Evolutionary conservation across 129 eudicot species (phyloP), one percentile per base, ranked within the genome.

Genomic region (Logfia minima): DNA sequence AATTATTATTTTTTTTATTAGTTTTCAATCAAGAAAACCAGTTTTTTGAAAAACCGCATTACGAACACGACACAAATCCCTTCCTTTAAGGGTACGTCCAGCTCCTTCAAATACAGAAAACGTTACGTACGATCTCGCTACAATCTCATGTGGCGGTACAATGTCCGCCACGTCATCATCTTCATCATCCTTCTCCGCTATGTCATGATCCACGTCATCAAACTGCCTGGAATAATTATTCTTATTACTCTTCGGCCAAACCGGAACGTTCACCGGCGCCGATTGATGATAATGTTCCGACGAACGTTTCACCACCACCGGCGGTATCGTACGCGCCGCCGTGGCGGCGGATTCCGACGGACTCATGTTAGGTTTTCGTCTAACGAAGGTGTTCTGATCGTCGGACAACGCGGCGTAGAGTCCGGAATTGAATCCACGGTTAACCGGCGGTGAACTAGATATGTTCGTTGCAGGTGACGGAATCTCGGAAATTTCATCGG

Each of bases 111-210:
- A 85, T 58, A 93, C 96, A 48, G 98, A 93, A 84, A 90, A 88
- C 34, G 96, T 86, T 84, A 85, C 92, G 75, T 88, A 92, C 78
- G 96, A 90, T 76, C 92, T 84, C 55, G 96, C 96, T 52, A 88
- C 96, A 65, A 88, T 88, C 92, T 88, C 96, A 79, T 93, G 98
- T 24, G 96, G 98, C 43, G 98, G 98, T 65, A 90, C 85, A 89
- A 88, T 88, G 60, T 78, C 91, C n/a, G 43, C 43, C 41, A 65
- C 91, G 16, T 85, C 86, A 0, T 72, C 88, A 10, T 85, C 91
- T 26, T 72, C 86, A 21, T 79, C 93, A 34, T 45, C 72, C 92
- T 3, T 66, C 87, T 56, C 45, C 45, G 43, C 79, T 66, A 72
- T 79, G 35, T 70, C 79, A 39, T 84, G 92, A 37, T 64, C 79